A percentile compares a stretch with the other conserved stretches of the same genome.
phyloP scores from a whole-genome alignment of 305 asterid species.

The Fraxinus baroniana region DNA sequence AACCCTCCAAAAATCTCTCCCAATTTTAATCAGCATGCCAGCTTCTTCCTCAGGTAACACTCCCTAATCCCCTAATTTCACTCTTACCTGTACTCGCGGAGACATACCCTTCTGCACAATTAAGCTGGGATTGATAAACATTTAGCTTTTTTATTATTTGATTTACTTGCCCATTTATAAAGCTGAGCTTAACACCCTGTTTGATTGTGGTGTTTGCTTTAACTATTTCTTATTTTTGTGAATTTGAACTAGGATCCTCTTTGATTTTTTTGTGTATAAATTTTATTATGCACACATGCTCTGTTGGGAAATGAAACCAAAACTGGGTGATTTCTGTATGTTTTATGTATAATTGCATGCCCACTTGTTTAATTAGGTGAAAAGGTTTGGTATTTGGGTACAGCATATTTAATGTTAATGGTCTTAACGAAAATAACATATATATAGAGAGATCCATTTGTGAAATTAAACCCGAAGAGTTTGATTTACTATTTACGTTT shows the following conservation, averaged over 20 bases:
- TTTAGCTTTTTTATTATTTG: conserved; percentile 4
- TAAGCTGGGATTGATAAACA: conserved; percentile 21
- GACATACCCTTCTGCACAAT: conserved; percentile 11
- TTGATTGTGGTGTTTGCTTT: conserved; percentile 6
- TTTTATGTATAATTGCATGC: not conserved
- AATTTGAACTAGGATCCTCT: conserved; percentile 20
- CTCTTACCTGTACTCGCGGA: not conserved
- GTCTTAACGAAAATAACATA: not conserved
- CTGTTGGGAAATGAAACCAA: conserved; percentile 20
- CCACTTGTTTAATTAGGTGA: conserved; percentile 20
- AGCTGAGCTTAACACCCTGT: conserved; percentile 11
- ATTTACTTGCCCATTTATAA: conserved; percentile 23
- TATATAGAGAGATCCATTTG: not conserved
- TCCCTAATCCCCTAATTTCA: conserved; percentile 30
- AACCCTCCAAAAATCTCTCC: conserved; percentile 47
- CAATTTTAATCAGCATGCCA: conserved; percentile 63
- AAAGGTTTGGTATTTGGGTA: conserved; percentile 27
- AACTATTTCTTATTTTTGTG: conserved; percentile 25
- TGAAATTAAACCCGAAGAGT: not conserved
- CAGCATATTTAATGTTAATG: not conserved
- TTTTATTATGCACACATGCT: conserved; percentile 10
- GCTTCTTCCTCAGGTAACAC: conserved; percentile 80
- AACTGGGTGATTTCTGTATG: conserved; percentile 6
- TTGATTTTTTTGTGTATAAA: conserved; percentile 17
- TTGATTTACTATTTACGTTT: conserved; percentile 1